Conservation (phyloP, 805 yeast species). For the Candida nemodendra region DNA sequence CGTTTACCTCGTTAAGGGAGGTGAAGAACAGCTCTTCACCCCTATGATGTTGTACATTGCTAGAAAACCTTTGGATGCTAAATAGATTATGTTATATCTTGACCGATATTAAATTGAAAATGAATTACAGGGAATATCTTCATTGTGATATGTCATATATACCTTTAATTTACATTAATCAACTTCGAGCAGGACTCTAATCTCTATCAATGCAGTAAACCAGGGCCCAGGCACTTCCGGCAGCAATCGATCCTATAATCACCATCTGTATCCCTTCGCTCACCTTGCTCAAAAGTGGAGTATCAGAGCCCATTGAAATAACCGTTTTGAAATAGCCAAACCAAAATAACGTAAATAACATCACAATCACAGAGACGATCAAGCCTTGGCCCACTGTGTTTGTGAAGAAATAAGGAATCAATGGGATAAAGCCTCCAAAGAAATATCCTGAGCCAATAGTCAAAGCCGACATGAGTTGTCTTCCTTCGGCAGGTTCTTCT, state of each 20-base stretch:
- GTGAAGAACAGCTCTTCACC: slow-evolving; percentile 83
- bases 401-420: slow-evolving; percentile 87
- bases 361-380: slow-evolving; percentile 68
- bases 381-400: slow-evolving; percentile 74
- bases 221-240: slow-evolving; percentile 93
- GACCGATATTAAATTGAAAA: no score
- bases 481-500: slow-evolving; percentile 91
- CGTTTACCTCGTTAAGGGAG: slow-evolving; percentile 91
- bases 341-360: slow-evolving; percentile 80
- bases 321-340: slow-evolving; percentile 87
- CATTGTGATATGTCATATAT: no score
- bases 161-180: background rate
- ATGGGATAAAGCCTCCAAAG: slow-evolving; percentile 89
- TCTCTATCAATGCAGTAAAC: slow-evolving; percentile 67
- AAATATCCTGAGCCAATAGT: slow-evolving; percentile 90
- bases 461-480: slow-evolving; percentile 83
- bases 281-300: slow-evolving; percentile 57
- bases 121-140: no score
- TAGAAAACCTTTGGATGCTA: slow-evolving; percentile 63
- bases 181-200: background rate
- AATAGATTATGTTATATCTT: no score
- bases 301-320: slow-evolving; percentile 78
- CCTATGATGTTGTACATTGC: slow-evolving; percentile 96
- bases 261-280: slow-evolving; percentile 90
- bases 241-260: slow-evolving; percentile 94